A percentile compares a stretch with the other conserved stretches of the same genome.
phyloP scores from a whole-genome alignment of 1,139 yeast genomes.

The Scheffersomyces titani region DNA sequence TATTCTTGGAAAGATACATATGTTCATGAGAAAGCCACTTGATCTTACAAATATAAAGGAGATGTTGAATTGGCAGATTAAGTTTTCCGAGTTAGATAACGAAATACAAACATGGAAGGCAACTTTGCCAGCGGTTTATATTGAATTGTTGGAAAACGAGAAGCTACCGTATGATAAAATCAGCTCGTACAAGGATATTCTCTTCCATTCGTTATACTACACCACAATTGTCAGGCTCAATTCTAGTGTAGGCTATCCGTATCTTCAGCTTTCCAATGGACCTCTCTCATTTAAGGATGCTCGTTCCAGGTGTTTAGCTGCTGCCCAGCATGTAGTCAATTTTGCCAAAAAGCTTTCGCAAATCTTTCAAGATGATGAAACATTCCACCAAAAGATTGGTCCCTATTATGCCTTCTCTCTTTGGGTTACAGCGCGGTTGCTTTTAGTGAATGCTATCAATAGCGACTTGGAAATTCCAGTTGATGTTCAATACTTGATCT shows the following conservation, averaged over 20 bases:
- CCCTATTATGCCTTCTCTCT: conserved; percentile 2
- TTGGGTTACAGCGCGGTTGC: conserved; percentile 1
- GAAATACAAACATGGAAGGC: not conserved
- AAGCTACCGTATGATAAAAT: not conserved
- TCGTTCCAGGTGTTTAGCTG: not conserved
- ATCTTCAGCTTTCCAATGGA: not conserved
- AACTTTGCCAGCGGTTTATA: not conserved
- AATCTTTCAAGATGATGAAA: not conserved
- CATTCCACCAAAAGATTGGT: not conserved
- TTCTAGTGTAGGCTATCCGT: not conserved
- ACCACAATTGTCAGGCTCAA: not conserved
- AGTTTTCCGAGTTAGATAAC: conserved; percentile 1
- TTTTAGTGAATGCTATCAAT: conserved; percentile 1
- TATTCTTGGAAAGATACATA: not conserved
- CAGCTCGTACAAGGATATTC: not conserved
- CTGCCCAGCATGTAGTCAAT: not conserved
- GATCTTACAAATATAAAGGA: not conserved
- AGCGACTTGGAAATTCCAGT: not conserved
- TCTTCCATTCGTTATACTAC: conserved; percentile 1
- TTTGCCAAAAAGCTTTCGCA: not conserved
- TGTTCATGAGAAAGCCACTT: not conserved
- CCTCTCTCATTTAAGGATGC: not conserved
- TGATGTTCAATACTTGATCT: not conserved
- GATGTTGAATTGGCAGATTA: conserved; percentile 1
- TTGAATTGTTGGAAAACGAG: not conserved